Evolutionary conservation across 108 stramenopile genomes (phyloP), one percentile per base, ranked within the genome.

Genomic region (Pseudonitzschia multiseries): DNA sequence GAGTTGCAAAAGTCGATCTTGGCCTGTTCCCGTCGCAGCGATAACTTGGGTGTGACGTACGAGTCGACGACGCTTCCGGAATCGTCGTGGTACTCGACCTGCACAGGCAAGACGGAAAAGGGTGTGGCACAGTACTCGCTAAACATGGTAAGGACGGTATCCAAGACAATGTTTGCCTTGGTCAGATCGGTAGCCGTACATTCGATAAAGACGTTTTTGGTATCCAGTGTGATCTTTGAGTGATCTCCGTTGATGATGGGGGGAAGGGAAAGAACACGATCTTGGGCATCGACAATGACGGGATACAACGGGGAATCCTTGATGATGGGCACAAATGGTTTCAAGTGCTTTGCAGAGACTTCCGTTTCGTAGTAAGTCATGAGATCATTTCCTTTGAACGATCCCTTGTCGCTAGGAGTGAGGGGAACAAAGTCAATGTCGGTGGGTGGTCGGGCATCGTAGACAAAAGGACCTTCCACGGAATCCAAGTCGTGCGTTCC

Each of bases 111-210:
- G 10, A 92, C 94, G 0, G 82, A 75, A 79, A 97, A 99, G 52
- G 98, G 98, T 36, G 77, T 64, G 24, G 85, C 81, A 65, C 95
- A 93, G 79, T 99, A 96, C 84, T 97, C 94, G 26, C 91, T 86
- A 74, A 99, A 99, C 98, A 99, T 99, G 71, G 97, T 84, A 17
- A 99, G 97, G 56, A 99, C 84, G 1, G 98, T 99, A 81, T 99
- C 97, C 56, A 99, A 84, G 31, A 99, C 99, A 77, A 98, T 98
- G 78, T 99, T 98, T 33, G 98, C 99, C 89, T 99, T 99, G 79
- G 98, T 98, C 53, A 96, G 59, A 69, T 99, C 99, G 6, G 98
- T 99, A 33, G 97, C 99, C 2, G 99, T 99, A 82, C 98, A 99
- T 75, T 99, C 99, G 50, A 99, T 97, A 76, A 99, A 98, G 41